These are phyloP conservation scores for Stylonectria norvegica DNA, from an alignment of 2,329 filamentous ascomycete genomes.

Conservation along the genomic window DNA sequence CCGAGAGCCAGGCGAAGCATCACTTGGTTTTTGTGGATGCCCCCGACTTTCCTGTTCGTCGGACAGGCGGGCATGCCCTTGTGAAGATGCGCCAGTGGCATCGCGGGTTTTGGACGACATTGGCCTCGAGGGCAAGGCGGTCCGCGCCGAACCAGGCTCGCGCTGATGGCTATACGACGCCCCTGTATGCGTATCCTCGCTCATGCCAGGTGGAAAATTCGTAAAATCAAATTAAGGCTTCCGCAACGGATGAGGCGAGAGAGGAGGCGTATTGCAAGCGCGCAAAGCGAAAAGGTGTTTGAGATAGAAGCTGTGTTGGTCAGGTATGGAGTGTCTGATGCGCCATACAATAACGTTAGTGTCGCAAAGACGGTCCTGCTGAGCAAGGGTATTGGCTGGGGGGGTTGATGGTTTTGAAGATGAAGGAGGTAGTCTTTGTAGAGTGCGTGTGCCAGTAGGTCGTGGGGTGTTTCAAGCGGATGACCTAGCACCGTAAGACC, in stretches of 20 bases:
- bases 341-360: constrained; percentile 18
- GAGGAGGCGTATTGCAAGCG: constrained; percentile 1
- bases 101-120: constrained; percentile 33
- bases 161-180: constrained; percentile 29
- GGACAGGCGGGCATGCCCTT: constrained; percentile 22
- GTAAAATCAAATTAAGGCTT: constrained; percentile 5
- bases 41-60: constrained; percentile 21
- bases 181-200: constrained; percentile 26
- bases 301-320: constrained; percentile 11
- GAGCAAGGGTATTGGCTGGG: constrained; percentile 1
- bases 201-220: constrained; percentile 28
- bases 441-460: constrained; percentile 13
- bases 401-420: constrained; percentile 7
- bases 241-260: constrained; percentile 1
- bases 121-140: constrained; percentile 38
- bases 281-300: constrained; percentile 7
- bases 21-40: constrained; percentile 20
- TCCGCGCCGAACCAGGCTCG: constrained; percentile 31
- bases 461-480: constrained; percentile 17
- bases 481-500: constrained; percentile 11
- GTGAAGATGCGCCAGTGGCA: constrained; percentile 11
- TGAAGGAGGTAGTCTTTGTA: constrained; percentile 7
- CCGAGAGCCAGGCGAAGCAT: constrained; percentile 26
- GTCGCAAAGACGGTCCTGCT: constrained; percentile 1
- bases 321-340: constrained; percentile 13